Evolutionary conservation across 23 red algal genomes (phyloP), one percentile per base, ranked within the genome.

Genomic region (Cyanidium caldarium): DNA sequence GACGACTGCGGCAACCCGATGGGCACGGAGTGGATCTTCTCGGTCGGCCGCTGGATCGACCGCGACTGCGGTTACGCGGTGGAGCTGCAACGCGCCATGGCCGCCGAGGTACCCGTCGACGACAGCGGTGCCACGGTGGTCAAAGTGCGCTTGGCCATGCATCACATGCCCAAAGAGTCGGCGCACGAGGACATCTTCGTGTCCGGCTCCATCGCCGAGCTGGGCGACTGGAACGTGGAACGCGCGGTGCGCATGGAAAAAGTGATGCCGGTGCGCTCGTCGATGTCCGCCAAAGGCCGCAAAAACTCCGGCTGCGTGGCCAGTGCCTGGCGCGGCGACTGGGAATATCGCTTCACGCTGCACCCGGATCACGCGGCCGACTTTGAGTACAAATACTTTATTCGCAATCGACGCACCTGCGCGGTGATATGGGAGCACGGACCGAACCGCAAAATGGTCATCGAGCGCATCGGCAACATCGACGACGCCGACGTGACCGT

Each of bases 351-450:
- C 21, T 61, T 61, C 23, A 61, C 51, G 7, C 31, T 61, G 21
- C n/a, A 61, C 21, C 51, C 51, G 3, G 51, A 61, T 12, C n/a
- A 16, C 23, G 51, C 51, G 5, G 31, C n/a, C 31, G 51, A 61
- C 21, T 61, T 61, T 61, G 51, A 61, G 19, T 61, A 61, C 51
- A 61, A 61, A 28, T 61, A 61, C 23, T 61, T 61, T 61, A 61
- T 61, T 61, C 51, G 51, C n/a, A 61, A 61, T 28, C 51, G 31
- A 5, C 51, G 51, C 7, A 61, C 51, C 7, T 28, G 31, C 23
- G 51, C 51, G 3, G 31, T 61, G 51, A 28, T 61, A 21, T 61
- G 51, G 51, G 51, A 61, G 51, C 51, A 61, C 21, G 51, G 51
- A 28, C 51, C 51, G 13, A 61, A 61, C 21, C 51, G 51, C 51